Evolutionary conservation across 2,329 filamentous ascomycete genomes (phyloP).

Genomic region (Penicillium sp.): DNA sequence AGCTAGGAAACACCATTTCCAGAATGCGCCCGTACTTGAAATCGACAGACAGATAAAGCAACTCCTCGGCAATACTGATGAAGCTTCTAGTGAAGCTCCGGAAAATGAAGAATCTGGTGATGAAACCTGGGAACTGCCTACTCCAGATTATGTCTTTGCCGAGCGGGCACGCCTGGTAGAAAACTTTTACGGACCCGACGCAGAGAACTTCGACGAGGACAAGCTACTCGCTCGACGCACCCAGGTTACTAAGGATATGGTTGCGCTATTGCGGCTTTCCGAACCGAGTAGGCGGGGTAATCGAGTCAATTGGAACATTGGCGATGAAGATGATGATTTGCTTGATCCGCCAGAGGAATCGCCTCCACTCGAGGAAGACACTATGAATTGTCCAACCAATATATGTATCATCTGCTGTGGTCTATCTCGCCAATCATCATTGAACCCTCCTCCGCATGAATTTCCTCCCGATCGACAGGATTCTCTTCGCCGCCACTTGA

Average conservation of each 20-base stretch:
- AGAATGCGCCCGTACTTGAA: constrained; percentile 24
- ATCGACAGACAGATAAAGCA: constrained; percentile 28
- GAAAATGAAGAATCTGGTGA: constrained; percentile 72
- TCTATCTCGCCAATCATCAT: constrained; percentile 22
- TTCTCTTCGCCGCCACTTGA: constrained; percentile 21
- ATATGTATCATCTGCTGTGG: constrained; percentile 29
- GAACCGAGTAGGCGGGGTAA: constrained; percentile 27
- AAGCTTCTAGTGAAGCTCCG: constrained; percentile 59
- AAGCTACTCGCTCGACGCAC: constrained; percentile 28
- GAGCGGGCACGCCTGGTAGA: constrained; percentile 25
- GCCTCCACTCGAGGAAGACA: constrained; percentile 10
- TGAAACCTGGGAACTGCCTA: constrained; percentile 65
- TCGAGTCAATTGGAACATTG: constrained; percentile 21
- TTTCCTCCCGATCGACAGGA: constrained; percentile 23
- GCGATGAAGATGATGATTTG: not conserved
- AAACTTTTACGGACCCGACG: constrained; percentile 27
- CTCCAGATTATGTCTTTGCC: constrained; percentile 23
- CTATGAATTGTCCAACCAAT: constrained; percentile 21
- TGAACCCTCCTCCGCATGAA: constrained; percentile 26
- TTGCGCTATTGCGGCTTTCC: constrained; percentile 24
- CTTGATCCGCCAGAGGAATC: constrained; percentile 17
- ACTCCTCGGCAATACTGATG: constrained; percentile 22
- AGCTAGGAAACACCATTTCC: constrained; percentile 29
- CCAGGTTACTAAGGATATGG: constrained; percentile 30
- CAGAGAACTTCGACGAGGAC: constrained; percentile 24